phyloP scores from a whole-genome alignment of 2,329 filamentous ascomycete genomes.

The Microdochium paspali region DNA sequence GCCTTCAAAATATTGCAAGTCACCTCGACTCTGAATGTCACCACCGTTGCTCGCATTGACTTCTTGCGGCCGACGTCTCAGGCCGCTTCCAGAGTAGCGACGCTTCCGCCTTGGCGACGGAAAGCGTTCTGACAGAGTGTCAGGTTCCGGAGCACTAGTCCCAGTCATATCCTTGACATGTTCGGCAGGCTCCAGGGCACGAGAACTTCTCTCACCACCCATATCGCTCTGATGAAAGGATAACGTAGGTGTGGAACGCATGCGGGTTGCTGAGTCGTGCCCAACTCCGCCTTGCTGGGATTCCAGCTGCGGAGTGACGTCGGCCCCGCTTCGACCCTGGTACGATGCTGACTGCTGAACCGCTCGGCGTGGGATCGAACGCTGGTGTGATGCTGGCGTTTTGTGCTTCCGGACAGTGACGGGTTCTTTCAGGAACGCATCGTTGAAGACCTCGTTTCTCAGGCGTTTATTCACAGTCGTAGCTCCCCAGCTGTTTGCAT shows the following conservation, averaged over 20 bases:
- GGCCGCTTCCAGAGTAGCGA: constrained; percentile 79
- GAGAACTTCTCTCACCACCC: constrained; percentile 14
- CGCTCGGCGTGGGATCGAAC: constrained; percentile 46
- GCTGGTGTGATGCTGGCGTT: constrained; percentile 50
- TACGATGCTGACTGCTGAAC: background rate
- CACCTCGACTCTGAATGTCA: constrained; percentile 46
- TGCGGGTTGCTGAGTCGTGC: constrained; percentile 9
- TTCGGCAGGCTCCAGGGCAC: constrained; percentile 23
- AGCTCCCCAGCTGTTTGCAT: constrained; percentile 72
- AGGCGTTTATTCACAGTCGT: constrained; percentile 84
- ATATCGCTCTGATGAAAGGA: constrained; percentile 24
- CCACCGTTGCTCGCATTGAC: constrained; percentile 38
- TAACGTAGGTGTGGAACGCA: constrained; percentile 13
- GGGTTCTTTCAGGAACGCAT: constrained; percentile 78
- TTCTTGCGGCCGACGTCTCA: constrained; percentile 64
- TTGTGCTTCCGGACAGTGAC: constrained; percentile 74
- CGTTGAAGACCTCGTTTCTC: constrained; percentile 84
- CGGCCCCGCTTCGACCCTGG: background rate
- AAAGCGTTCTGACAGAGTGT: constrained; percentile 36
- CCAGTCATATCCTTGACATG: constrained; percentile 47
- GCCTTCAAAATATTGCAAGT: constrained; percentile 84
- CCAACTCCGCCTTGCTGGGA: background rate
- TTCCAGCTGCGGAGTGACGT: background rate
- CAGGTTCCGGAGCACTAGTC: constrained; percentile 55
- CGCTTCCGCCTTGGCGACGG: constrained; percentile 45